Conservation (phyloP, 2,329 filamentous ascomycete species). For the Paecilomyces formosus region DNA sequence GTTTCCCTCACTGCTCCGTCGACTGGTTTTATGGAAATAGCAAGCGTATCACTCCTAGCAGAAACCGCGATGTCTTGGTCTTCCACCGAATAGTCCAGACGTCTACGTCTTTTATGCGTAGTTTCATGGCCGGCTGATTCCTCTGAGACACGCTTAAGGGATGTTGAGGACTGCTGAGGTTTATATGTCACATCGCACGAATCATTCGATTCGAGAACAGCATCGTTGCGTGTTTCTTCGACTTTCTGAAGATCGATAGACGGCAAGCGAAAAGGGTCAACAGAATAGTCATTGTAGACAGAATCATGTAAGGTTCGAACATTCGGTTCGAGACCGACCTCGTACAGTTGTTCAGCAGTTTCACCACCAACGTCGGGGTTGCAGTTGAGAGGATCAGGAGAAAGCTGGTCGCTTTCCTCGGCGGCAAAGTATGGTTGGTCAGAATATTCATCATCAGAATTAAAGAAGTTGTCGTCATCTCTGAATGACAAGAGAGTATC, state of each 20-base stretch:
- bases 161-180: background rate
- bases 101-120: background rate
- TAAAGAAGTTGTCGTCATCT: conserved; percentile 31
- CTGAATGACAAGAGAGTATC: conserved; percentile 46
- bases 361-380: conserved; percentile 8
- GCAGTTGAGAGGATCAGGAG: conserved; percentile 5
- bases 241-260: background rate
- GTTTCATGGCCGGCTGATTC: background rate
- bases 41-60: background rate
- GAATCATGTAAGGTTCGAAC: background rate
- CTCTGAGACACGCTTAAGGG: background rate
- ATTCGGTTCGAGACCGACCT: background rate
- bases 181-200: background rate
- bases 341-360: background rate
- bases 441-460: conserved; percentile 35
- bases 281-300: background rate
- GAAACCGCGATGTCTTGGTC: background rate
- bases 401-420: conserved; percentile 10
- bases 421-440: conserved; percentile 15
- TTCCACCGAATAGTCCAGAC: background rate
- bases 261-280: background rate
- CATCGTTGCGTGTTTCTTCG: background rate
- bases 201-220: background rate
- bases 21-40: background rate
- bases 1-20: background rate